These are phyloP conservation scores for Athelia sp. DNA, from an alignment of 1,284 basidiomycete genomes.

Conservation along the genomic window DNA sequence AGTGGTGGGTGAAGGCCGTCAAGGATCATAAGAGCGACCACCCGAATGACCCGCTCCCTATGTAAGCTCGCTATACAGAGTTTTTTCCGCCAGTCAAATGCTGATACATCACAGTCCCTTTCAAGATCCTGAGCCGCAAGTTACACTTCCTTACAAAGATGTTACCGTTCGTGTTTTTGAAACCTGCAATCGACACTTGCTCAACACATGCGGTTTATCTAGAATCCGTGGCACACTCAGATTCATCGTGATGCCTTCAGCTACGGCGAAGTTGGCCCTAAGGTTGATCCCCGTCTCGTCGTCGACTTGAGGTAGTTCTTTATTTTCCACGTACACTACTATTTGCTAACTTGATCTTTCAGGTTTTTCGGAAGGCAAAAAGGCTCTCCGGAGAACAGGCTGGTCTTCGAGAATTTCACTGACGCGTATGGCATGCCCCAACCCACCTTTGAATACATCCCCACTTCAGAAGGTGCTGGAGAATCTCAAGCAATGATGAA, in stretches of 20 bases:
- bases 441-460: slow-evolving; percentile 22
- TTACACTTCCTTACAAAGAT: slow-evolving; percentile 17
- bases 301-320: slow-evolving; percentile 14
- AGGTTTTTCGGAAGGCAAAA: slow-evolving; percentile 17
- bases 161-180: background rate
- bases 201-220: too few relatives aligned
- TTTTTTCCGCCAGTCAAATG: too few relatives aligned
- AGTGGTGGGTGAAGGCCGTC: too few relatives aligned
- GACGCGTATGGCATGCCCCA: slow-evolving; percentile 33
- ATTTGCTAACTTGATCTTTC: too few relatives aligned
- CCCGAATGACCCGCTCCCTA: too few relatives aligned
- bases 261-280: slow-evolving; percentile 18
- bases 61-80: too few relatives aligned
- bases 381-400: slow-evolving; percentile 13
- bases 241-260: slow-evolving; percentile 31
- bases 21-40: too few relatives aligned
- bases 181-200: too few relatives aligned
- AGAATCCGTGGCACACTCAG: slow-evolving; percentile 26
- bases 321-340: too few relatives aligned
- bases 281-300: slow-evolving; percentile 16
- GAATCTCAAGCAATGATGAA: slow-evolving; percentile 18
- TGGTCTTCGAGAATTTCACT: slow-evolving; percentile 18
- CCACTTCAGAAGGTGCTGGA: slow-evolving; percentile 3
- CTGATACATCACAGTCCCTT: slow-evolving; percentile 14
- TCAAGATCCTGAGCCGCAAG: slow-evolving; percentile 27